Base-by-base conservation (phyloP, 257 asterid genomes). In the Solanum chmielewskii region DNA sequence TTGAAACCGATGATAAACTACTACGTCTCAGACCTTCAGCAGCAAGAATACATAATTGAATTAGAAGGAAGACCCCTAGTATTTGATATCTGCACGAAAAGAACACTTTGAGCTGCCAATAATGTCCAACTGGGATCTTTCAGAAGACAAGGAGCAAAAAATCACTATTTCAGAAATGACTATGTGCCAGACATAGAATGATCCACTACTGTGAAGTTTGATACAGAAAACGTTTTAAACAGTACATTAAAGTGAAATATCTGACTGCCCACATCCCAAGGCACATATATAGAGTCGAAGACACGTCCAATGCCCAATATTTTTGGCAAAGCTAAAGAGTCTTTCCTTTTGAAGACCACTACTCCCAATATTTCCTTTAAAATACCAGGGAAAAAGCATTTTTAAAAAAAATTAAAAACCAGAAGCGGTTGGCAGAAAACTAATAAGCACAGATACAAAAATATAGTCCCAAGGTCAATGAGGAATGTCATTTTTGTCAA, bases 11-110 rank as follows among this genome's bases (percentile, higher is more conserved):
- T 74, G 99, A 94, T 87, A 97, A 92, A 91, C 89, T 95, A 90
- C 98, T 96, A 81, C 98, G 93, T 87, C 99, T 89, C 88, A 97
- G 91, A 90, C 98, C 94, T 90, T 97, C 99, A 60, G 98, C 99
- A 87, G 98, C 96, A 87, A 97, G 86, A 82, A 97, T 92, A 87
- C 99, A 97, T 31, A 96, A 94, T 93, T 97, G 99, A 89, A 96
- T 96, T 85, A 97, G 90, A 89, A 97, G 99, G 91, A 97, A 97
- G 80, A 97, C 95, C 87, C 99, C 99, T 89, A 97, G 90, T 90
- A 97, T 96, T 89, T 97, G 99, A 93, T 97, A 97, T 91, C 99
- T 97, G 98, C 92, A 83, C 31, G 52, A 77, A 71, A 86, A 64
- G 86, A 86, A 35, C 73, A 84, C 13, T 80, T 83, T 80, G 85